Percentiles rank a stretch among this genome's conserved stretches.
These are phyloP conservation scores for Phytophthora parvispora DNA, from an alignment of 352 stramenopile species.

Conservation along the genomic window DNA sequence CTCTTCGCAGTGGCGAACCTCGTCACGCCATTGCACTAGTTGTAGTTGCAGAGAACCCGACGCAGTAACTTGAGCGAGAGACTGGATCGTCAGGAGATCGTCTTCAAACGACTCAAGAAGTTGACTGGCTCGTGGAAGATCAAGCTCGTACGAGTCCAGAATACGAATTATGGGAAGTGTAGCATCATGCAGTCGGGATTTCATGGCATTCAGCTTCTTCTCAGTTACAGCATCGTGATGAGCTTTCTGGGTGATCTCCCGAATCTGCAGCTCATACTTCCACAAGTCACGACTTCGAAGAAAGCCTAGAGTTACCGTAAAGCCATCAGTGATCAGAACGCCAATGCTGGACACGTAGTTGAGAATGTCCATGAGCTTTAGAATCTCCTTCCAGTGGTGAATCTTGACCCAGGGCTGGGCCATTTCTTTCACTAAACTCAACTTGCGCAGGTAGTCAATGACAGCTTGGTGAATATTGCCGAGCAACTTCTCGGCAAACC, in stretches of 20 bases:
- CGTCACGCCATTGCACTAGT: conserved; percentile 67
- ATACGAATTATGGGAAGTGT: conserved; percentile 53
- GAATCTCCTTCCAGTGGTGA: conserved; percentile 72
- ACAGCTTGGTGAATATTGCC: conserved; percentile 44
- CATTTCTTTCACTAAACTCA: conserved; percentile 64
- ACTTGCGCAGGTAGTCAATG: conserved; percentile 50
- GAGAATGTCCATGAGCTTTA: conserved; percentile 54
- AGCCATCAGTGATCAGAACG: conserved; percentile 60
- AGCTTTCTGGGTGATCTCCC: conserved; percentile 64
- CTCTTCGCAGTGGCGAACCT: conserved; percentile 70
- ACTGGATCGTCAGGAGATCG: conserved; percentile 69
- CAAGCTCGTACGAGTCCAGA: conserved; percentile 58
- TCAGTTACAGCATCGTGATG: conserved; percentile 68
- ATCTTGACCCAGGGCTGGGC: conserved; percentile 59
- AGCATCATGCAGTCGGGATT: conserved; percentile 47
- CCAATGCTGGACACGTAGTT: conserved; percentile 64
- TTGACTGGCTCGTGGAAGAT: conserved; percentile 32
- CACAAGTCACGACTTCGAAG: conserved; percentile 57
- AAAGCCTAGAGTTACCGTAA: conserved; percentile 62
- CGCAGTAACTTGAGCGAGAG: conserved; percentile 56
- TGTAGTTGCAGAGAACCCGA: conserved; percentile 42
- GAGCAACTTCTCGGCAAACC: conserved; percentile 56
- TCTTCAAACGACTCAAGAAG: conserved; percentile 62
- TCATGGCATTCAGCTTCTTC: conserved; percentile 70
- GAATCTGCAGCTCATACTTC: conserved; percentile 66